Evolutionary conservation across 768 basidiomycete genomes (phyloP).

Genomic region (Butyriboletus loyo): DNA sequence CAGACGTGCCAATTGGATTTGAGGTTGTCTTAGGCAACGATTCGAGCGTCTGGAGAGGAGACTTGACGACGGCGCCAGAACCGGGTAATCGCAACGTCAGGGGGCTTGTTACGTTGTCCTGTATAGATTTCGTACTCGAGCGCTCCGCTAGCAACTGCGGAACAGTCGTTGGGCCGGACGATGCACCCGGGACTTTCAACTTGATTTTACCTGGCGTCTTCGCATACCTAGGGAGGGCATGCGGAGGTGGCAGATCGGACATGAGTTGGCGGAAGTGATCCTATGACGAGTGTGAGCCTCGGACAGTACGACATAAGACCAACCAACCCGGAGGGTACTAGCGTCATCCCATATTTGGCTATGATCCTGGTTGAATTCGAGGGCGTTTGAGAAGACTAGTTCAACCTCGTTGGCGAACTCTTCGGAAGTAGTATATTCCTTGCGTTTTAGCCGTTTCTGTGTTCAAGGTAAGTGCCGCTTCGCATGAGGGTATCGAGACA

Average conservation of each 20-base stretch:
- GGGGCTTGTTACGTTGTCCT: conserved; percentile 16
- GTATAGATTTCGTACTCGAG: conserved; percentile 10
- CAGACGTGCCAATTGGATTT: conserved; percentile 5
- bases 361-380: conserved; percentile 84
- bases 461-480: not conserved
- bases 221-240: conserved; percentile 60
- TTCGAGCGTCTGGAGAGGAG: conserved; percentile 18
- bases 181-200: conserved; percentile 54
- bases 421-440: conserved; percentile 63
- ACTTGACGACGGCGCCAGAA: conserved; percentile 19
- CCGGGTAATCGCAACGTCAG: conserved; percentile 25
- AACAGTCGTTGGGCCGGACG: conserved; percentile 21
- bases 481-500: conserved; percentile 28
- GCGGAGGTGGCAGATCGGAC: conserved; percentile 71
- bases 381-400: conserved; percentile 86
- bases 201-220: conserved; percentile 65
- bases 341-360: conserved; percentile 84
- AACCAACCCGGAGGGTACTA: conserved; percentile 55
- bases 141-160: conserved; percentile 15
- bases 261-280: conserved; percentile 72
- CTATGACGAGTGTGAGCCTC: conserved; percentile 36
- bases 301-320: not conserved
- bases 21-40: conserved; percentile 20
- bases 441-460: conserved; percentile 78
- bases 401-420: conserved; percentile 87